Evolutionary conservation across 139 green algal genomes (phyloP).

Genomic region (Volvox reticuliferus): DNA sequence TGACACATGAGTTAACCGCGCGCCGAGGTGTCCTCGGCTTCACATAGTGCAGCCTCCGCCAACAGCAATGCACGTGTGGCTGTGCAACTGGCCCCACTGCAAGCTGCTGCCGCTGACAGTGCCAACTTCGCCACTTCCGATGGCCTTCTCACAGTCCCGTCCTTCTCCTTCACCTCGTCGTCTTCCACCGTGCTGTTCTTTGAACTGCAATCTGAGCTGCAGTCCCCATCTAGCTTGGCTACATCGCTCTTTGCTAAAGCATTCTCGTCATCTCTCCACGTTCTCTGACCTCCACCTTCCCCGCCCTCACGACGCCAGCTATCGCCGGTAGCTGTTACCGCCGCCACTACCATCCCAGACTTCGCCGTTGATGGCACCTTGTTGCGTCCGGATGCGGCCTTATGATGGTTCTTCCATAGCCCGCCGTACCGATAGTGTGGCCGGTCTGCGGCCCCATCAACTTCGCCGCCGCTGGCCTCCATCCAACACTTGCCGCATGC

Average conservation of each 20-base stretch:
- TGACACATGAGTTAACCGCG: too few species aligned
- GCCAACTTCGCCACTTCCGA: neutral
- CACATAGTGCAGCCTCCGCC: neutral
- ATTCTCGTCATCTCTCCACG: neutral
- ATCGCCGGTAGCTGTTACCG: neutral
- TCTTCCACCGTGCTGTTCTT: neutral
- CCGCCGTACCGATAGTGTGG: slow-evolving; percentile 38
- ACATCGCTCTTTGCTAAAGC: neutral
- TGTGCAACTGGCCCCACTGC: neutral
- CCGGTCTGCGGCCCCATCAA: neutral
- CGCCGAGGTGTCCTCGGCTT: neutral
- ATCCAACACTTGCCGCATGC: slow-evolving; percentile 38
- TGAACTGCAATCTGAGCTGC: neutral
- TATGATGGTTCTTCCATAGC: slow-evolving; percentile 46
- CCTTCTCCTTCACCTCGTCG: neutral
- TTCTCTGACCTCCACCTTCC: neutral
- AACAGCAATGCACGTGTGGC: neutral
- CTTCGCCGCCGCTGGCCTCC: slow-evolving; percentile 8
- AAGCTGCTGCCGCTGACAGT: neutral
- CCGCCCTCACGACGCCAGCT: too few species aligned
- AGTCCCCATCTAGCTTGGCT: neutral
- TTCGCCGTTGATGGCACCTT: neutral
- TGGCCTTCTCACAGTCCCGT: neutral
- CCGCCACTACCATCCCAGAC: neutral
- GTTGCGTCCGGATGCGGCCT: neutral